Evolutionary conservation across 495 filamentous ascomycete genomes (phyloP).

Genomic region (Chaetomidium leptoderma): DNA sequence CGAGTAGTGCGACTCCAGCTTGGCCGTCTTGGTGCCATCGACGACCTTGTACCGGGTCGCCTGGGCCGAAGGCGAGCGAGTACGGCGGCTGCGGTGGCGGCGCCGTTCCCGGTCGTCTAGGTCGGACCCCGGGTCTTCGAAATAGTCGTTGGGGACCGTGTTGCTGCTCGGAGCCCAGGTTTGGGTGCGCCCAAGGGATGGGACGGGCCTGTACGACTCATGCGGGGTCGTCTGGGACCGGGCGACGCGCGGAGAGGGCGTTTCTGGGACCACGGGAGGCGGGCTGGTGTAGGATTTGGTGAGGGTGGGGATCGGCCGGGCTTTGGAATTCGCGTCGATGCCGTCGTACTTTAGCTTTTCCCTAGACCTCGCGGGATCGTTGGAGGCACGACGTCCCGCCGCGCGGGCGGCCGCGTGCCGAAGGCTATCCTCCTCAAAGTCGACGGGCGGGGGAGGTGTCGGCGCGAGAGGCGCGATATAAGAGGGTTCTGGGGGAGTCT

Average conservation of each 20-base stretch:
- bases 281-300: constrained; percentile 29
- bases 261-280: constrained; percentile 14
- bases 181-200: constrained; percentile 18
- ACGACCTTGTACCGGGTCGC: constrained; percentile 25
- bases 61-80: constrained; percentile 18
- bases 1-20: constrained; percentile 21
- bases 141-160: constrained; percentile 11
- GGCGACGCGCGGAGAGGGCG: constrained; percentile 32
- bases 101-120: constrained; percentile 26
- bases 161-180: constrained; percentile 23
- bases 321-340: constrained; percentile 26
- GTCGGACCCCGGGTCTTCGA: constrained; percentile 28
- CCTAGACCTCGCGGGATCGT: constrained; percentile 37
- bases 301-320: constrained; percentile 29
- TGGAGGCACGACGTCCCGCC: constrained; percentile 37
- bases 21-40: constrained; percentile 25
- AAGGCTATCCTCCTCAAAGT: constrained; percentile 30
- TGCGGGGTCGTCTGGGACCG: constrained; percentile 29
- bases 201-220: constrained; percentile 13
- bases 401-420: constrained; percentile 29
- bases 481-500: constrained; percentile 28
- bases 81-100: constrained; percentile 23
- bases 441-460: constrained; percentile 33
- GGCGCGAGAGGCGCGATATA: constrained; percentile 28
- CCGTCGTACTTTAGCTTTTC: constrained; percentile 34